Conservation (phyloP, 2,329 filamentous ascomycete species). For the Verticillium dahliae region DNA sequence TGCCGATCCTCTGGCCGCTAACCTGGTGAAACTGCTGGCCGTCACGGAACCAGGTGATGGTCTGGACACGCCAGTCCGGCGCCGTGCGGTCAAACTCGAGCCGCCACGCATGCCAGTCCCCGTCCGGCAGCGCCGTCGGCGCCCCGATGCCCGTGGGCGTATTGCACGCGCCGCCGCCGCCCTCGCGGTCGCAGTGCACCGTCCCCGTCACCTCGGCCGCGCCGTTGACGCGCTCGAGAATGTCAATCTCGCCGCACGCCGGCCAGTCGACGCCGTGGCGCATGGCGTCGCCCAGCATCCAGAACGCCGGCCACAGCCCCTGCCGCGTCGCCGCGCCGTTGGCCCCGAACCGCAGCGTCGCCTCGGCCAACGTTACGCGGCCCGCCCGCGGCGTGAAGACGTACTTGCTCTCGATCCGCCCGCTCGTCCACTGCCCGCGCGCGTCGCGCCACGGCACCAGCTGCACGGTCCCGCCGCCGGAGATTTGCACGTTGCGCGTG, state of each 20-base stretch:
- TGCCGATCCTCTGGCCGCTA: conserved; percentile 31
- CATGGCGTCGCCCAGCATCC: conserved; percentile 41
- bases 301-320: conserved; percentile 48
- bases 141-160: conserved; percentile 34
- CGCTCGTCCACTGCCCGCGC: conserved; percentile 39
- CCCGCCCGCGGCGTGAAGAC: conserved; percentile 36
- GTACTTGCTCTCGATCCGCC: conserved; percentile 40
- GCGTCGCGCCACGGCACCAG: conserved; percentile 37
- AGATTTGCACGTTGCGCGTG: conserved; percentile 40
- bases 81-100: conserved; percentile 38
- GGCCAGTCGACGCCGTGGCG: conserved; percentile 40
- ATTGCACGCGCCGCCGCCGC: conserved; percentile 40
- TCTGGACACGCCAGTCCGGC: conserved; percentile 35
- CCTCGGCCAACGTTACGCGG: conserved; percentile 34
- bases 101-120: conserved; percentile 41
- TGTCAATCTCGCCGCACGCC: conserved; percentile 42
- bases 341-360: conserved; percentile 36
- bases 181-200: conserved; percentile 36
- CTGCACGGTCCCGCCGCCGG: conserved; percentile 43
- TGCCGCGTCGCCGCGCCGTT: conserved; percentile 28
- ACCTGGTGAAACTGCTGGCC: conserved; percentile 35
- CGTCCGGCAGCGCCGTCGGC: conserved; percentile 30
- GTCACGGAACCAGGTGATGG: conserved; percentile 42
- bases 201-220: conserved; percentile 37
- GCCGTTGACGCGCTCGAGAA: conserved; percentile 43